Evolutionary conservation across 139 green algal genomes (phyloP).

Genomic region (Tetradesmus lagerheimii): DNA sequence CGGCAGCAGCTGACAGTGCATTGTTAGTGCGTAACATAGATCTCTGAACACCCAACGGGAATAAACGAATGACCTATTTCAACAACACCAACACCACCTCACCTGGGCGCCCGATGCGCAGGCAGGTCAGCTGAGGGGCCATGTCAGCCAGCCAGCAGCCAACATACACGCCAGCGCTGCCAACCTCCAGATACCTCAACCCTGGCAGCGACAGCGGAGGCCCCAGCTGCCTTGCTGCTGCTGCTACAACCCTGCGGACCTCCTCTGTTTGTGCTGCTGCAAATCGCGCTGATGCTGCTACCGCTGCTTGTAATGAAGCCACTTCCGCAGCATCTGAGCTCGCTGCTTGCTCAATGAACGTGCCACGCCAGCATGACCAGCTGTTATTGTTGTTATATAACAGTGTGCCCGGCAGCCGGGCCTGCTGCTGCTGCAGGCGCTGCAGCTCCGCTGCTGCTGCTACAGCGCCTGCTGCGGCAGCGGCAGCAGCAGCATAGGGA

Average conservation of each 20-base stretch:
- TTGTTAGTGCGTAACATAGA: too few species aligned
- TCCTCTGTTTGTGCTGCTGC: neutral
- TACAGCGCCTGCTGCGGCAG: neutral
- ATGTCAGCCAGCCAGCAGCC: neutral
- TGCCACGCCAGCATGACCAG: neutral
- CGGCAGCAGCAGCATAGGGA: neutral
- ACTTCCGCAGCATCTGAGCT: neutral
- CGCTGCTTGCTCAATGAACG: neutral
- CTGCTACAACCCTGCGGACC: neutral
- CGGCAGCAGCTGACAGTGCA: too few species aligned
- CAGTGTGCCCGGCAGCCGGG: neutral
- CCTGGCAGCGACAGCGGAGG: neutral
- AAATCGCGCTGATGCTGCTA: neutral
- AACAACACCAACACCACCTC: neutral
- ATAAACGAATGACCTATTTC: neutral
- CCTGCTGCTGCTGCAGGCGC: neutral
- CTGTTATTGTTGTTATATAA: neutral
- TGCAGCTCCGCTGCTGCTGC: neutral
- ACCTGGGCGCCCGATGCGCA: slow-evolving; percentile 11
- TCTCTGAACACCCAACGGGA: too few species aligned
- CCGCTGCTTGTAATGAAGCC: neutral
- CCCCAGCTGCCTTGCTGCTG: neutral
- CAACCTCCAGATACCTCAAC: neutral
- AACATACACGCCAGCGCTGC: neutral
- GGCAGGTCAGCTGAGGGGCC: neutral